phyloP scores from a whole-genome alignment of 2,329 filamentous ascomycete genomes.

The Pestalotiopsis sp. region DNA sequence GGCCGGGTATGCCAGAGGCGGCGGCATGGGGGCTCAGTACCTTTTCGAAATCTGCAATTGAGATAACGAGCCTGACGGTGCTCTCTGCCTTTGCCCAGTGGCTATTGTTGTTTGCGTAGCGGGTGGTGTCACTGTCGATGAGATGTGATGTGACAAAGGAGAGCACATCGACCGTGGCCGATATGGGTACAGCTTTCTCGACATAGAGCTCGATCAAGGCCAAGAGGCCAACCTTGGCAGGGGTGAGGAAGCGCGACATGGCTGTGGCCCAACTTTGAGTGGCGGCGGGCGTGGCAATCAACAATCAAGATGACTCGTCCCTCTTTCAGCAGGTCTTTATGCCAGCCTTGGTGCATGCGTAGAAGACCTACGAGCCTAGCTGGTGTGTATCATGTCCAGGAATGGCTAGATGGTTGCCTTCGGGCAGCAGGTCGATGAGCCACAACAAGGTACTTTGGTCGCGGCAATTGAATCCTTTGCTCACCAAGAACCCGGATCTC shows the following conservation, averaged over 20 bases:
- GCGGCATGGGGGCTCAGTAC: constrained; percentile 56
- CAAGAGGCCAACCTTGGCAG: constrained; percentile 82
- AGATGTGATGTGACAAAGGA: constrained; percentile 78
- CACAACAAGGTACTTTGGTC: too few species aligned
- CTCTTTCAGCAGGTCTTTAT: neutral
- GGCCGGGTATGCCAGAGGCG: constrained; percentile 65
- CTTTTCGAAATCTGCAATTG: constrained; percentile 61
- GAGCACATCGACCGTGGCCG: constrained; percentile 74
- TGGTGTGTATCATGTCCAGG: neutral
- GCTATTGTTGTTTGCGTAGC: constrained; percentile 29
- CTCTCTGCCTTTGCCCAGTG: constrained; percentile 53
- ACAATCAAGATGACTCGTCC: neutral
- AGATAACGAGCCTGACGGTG: constrained; percentile 54
- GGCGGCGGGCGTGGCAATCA: neutral
- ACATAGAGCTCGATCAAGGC: constrained; percentile 82
- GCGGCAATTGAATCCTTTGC: too few species aligned
- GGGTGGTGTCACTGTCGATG: constrained; percentile 49
- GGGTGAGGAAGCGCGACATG: constrained; percentile 86
- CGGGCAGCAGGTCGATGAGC: neutral
- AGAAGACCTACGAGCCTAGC: neutral
- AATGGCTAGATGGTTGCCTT: neutral
- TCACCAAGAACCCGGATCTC: too few species aligned
- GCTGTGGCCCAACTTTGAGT: neutral
- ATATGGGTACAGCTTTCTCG: constrained; percentile 67
- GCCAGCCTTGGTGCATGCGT: neutral